Percentiles rank a stretch among this genome's conserved stretches.
These are phyloP conservation scores for Pichia eremophila DNA, from an alignment of 805 yeast genomes.

Conservation along the genomic window DNA sequence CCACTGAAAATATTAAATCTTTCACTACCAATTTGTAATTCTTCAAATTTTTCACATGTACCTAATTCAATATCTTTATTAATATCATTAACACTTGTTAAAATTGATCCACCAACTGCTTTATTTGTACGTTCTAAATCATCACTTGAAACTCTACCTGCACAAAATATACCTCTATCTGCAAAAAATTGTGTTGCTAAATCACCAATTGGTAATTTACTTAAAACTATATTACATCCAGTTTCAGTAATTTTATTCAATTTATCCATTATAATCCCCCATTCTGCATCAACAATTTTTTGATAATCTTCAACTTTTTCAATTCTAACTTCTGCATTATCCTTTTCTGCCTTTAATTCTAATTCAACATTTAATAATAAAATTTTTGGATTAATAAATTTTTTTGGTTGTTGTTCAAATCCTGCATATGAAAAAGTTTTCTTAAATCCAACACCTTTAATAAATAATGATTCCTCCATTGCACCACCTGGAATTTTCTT, in stretches of 20 bases:
- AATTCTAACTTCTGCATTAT: conserved; percentile 95
- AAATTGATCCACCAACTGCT: conserved; percentile 91
- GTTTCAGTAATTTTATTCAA: conserved; percentile 71
- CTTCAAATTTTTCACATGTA: conserved; percentile 79
- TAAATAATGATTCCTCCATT: conserved; percentile 83
- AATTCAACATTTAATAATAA: conserved; percentile 83
- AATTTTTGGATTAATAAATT: conserved; percentile 69
- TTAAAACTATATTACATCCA: conserved; percentile 88
- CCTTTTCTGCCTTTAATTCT: conserved; percentile 96
- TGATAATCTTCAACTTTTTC: conserved; percentile 92
- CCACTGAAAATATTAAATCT: conserved; percentile 91
- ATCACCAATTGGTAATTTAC: conserved; percentile 95
- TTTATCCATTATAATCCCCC: conserved; percentile 86
- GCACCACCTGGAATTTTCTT: conserved; percentile 95
- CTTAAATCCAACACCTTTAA: conserved; percentile 94
- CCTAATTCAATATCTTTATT: conserved; percentile 60
- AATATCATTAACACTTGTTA: conserved; percentile 68
- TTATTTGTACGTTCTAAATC: conserved; percentile 87
- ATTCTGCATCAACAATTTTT: conserved; percentile 97
- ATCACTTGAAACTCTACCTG: conserved; percentile 84
- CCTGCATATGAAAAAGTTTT: conserved; percentile 98
- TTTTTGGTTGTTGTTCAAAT: conserved; percentile 96
- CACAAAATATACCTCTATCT: conserved; percentile 92
- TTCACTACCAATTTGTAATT: conserved; percentile 91
- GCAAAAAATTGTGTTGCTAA: conserved; percentile 98